Evolutionary conservation across 352 stramenopile species (phyloP), one percentile per base, ranked within the genome.

Genomic region (Phytopythium litorale): DNA sequence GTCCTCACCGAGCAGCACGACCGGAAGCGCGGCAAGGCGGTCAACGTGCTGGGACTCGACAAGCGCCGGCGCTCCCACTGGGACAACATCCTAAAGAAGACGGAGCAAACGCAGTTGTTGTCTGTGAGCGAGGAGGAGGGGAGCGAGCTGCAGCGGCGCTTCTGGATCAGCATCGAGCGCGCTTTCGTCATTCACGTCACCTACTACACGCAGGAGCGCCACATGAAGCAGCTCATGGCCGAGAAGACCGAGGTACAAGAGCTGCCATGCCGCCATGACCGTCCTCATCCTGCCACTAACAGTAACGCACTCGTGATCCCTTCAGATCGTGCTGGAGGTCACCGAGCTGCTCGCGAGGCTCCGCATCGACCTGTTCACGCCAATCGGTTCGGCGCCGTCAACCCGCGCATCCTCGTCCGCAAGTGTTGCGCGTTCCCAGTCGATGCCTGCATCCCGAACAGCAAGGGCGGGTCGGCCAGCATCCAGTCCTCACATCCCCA

Each of bases 161-260:
- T 89, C 57, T 91, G 82, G 82, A 90, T 93, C 62, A 87, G 68
- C 42, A 75, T 93, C 33, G 69, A 83, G 43, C 76, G 79, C 4
- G 73, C 84, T 8, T 91, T 88, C 48, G 67, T 87, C 12, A 65
- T 93, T n/a, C 71, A 91, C 52, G 67, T 91, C 32, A 79, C 89
- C 9, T 93, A 91, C 57, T 89, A 89, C 69, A 88, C 79, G 18
- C 81, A 88, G 30, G 69, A 90, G 63, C 76, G 78, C 6, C 78
- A 88, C 38, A 74, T 88, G 32, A 91, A 84, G 35, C 58, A 40
- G 38, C 58, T 91, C 21, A 75, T 89, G 66, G 65, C 63, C 1
- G 84, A 93, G 54, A 91, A 91, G 38, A 93, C 84, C 11, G 76
- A 88, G 78, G 84, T 88, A 56, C 32, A 67, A 62, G 51, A 25